Base-by-base conservation (phyloP, 495 filamentous ascomycete genomes). In the Daldinia bambusicola region DNA sequence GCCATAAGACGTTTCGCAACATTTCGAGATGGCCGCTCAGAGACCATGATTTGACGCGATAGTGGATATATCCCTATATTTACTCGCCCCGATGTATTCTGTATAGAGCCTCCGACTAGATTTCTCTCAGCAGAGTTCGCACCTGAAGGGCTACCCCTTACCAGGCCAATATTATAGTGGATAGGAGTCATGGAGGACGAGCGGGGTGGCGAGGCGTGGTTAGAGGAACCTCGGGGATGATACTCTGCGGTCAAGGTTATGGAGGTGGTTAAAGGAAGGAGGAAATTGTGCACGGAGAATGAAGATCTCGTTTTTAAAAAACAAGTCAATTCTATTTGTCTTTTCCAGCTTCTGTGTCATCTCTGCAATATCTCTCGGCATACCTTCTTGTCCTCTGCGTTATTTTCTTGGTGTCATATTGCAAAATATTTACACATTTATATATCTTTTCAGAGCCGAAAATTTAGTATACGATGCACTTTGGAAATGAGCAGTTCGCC, bases 171-270 rank as follows among this genome's bases (percentile, higher is more conserved):
- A 61, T 40, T 53, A 53, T 52, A 61, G 64, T 60, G 60, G 57
- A 53, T 62, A 58, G 70, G 70, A 62, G 69, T 67, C 64, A 22
- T 9, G 43, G 18, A 64, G 60, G 55, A 62, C 32, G 16, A 55
- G 63, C 55, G 50, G 55, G 55, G 56, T 48, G 51, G 57, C 52
- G 38, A 36, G 13, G 61, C 45, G 61, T 53, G 57, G 61, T 22
- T 61, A 16, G 38, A 50, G 36, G 60, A 16, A 60, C 55, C 40
- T 67, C 4, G 40, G 58, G 60, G 3, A 48, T 41, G 53, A 58
- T 43, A 62, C 41, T 51, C 62, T 30, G 41, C 59, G 14, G 58
- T 8, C 61, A 62, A 31, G 26, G 26, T 26, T 3, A 26, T 26
- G 56, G 61, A 57, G 34, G 55, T 52, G 38, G 48, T 61, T 51